Evolutionary conservation across 139 green algal genomes (phyloP).

Genomic region (Closterium sp.): DNA sequence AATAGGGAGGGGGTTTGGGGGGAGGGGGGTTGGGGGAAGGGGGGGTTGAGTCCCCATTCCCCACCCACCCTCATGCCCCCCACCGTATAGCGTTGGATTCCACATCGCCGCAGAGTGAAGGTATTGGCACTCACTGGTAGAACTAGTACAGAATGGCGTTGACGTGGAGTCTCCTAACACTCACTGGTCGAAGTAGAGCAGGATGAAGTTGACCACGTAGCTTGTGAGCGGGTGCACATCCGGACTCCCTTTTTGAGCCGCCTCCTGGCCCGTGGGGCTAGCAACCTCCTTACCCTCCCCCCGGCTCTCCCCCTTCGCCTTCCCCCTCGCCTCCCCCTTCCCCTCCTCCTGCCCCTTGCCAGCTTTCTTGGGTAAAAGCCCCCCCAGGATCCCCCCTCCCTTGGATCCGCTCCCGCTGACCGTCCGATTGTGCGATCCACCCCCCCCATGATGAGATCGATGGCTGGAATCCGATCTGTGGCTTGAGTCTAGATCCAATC

Average conservation of each 20-base stretch:
- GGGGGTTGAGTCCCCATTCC: too few species aligned
- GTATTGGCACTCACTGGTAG: too few species aligned
- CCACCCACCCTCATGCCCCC: too few species aligned
- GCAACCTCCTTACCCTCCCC: not conserved
- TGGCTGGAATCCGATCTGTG: not conserved
- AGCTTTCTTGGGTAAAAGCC: not conserved
- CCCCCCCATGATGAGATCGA: not conserved
- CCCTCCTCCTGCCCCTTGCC: not conserved
- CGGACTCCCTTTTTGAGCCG: not conserved
- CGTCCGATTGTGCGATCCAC: not conserved
- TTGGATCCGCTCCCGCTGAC: not conserved
- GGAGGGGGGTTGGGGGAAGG: not conserved
- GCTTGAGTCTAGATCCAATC: not conserved
- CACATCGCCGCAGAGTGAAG: too few species aligned
- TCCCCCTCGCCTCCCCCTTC: not conserved
- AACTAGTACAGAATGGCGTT: too few species aligned
- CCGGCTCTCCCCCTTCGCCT: not conserved
- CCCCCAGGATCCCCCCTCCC: not conserved
- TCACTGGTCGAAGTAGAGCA: not conserved
- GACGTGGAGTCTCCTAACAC: too few species aligned
- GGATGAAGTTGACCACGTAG: not conserved
- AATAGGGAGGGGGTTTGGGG: not conserved
- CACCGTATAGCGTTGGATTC: too few species aligned
- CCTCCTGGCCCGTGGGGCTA: not conserved
- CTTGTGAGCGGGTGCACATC: not conserved